A percentile compares a stretch with the other conserved stretches of the same genome.
phyloP scores from a whole-genome alignment of 305 asterid genomes.

The Fraxinus latifolia region DNA sequence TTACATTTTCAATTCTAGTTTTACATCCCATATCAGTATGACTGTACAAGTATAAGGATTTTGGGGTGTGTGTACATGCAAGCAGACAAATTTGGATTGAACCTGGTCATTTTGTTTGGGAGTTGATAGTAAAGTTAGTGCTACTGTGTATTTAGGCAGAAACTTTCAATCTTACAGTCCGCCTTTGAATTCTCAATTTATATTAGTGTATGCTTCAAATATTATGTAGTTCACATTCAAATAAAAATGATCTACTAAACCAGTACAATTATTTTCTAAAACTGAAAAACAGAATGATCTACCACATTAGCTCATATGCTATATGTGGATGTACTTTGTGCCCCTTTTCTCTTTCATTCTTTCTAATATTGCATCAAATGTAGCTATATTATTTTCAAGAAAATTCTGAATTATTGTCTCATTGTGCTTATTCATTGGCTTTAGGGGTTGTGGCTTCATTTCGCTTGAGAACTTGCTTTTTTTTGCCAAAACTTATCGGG shows the following conservation, averaged over 20 bases:
- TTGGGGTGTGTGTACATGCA: not conserved
- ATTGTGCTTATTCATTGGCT: constrained; percentile 29
- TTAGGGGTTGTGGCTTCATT: constrained; percentile 91
- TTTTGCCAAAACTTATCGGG: constrained; percentile 78
- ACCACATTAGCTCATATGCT: not conserved
- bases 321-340: not conserved
- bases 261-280: not conserved
- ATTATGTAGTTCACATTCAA: not conserved
- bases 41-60: not conserved
- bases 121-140: not conserved
- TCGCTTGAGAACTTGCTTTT: constrained; percentile 89
- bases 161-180: not conserved
- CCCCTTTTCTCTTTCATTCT: not conserved
- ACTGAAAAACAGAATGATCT: not conserved
- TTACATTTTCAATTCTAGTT: not conserved
- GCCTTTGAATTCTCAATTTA: not conserved
- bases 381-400: not conserved
- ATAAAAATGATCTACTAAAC: not conserved
- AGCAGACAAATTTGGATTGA: not conserved
- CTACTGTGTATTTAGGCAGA: not conserved
- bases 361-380: not conserved
- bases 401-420: constrained; percentile 20
- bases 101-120: not conserved
- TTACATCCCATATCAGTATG: not conserved
- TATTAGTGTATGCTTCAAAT: not conserved